phyloP scores from a whole-genome alignment of 2,329 filamentous ascomycete genomes.

The Coccinonectria pachysandricola region DNA sequence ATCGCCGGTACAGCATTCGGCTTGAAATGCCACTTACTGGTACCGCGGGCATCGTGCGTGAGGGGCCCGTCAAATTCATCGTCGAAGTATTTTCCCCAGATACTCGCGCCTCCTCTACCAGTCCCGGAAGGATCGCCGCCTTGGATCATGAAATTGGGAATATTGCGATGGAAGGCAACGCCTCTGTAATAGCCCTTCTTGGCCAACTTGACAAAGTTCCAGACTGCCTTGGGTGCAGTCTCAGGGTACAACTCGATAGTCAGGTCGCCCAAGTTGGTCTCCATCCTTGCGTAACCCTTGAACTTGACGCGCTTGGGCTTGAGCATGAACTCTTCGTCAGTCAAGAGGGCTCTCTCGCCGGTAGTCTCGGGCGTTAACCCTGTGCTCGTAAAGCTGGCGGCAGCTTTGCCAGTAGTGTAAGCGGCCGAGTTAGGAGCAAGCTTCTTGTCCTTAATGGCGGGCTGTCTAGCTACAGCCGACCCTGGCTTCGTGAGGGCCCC shows the following conservation, averaged over 20 bases:
- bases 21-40: constrained; percentile 32
- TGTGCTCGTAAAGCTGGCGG: constrained; percentile 91
- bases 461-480: constrained; percentile 19
- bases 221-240: constrained; percentile 83
- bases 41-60: constrained; percentile 71
- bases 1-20: too few relatives aligned
- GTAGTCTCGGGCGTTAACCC: constrained; percentile 88
- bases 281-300: constrained; percentile 84
- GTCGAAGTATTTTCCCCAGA: constrained; percentile 90
- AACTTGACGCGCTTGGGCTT: constrained; percentile 79
- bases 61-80: constrained; percentile 88
- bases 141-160: constrained; percentile 95
- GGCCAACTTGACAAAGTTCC: constrained; percentile 87
- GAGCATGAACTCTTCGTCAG: constrained; percentile 94
- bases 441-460: constrained; percentile 43
- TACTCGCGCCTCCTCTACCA: constrained; percentile 76
- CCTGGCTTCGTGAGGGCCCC: constrained; percentile 30
- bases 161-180: constrained; percentile 84
- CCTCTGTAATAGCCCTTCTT: constrained; percentile 84
- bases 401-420: constrained; percentile 83
- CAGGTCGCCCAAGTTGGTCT: constrained; percentile 74
- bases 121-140: constrained; percentile 91
- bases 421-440: constrained; percentile 74
- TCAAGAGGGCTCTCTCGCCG: constrained; percentile 72
- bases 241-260: constrained; percentile 88